Evolutionary conservation across 2,329 filamentous ascomycete genomes (phyloP), one percentile per base, ranked within the genome.

Genomic region (Aspergillus proliferans): DNA sequence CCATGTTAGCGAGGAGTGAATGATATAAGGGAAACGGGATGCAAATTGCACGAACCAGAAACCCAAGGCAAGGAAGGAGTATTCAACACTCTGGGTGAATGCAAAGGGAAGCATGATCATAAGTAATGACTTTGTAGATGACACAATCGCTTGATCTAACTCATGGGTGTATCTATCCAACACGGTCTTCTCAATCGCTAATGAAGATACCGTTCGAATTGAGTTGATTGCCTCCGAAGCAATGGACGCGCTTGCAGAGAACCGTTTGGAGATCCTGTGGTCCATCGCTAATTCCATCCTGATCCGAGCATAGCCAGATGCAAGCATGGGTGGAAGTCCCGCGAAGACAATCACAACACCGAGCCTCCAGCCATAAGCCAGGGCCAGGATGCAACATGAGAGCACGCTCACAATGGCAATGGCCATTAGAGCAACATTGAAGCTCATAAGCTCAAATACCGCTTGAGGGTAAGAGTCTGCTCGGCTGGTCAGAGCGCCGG

Each of bases 361-460:
- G 1, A 80, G 65, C 49, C 77, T 78, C 73, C 73, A 80, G 0
- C 74, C 74, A 38, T 67, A 67, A 0, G 62, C 67, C 5, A 80
- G 66, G 5, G 71, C 73, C 2, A 80, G 61, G 6, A 74, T 62
- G 18, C 69, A 69, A 52, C 70, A 74, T 0, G 73, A 70, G 1
- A 76, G 9, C 1, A 79, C 54, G 39, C 74, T 79, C 47, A 76
- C 64, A 3, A 74, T 44, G 44, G 73, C 71, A 53, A 75, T 69
- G 26, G 75, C 50, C n/a, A 81, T 69, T 3, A 79, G 59, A 1
- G 68, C 66, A 4, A 77, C 46, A 50, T 78, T 80, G 46, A 73
- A 69, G 0, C 72, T 72, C 7, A 79, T 58, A 61, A 57, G 14
- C 55, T 57, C 44, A 22, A 22, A 22, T 6, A 22, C 22, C 3